Evolutionary conservation across 257 asterid genomes (phyloP).

Genomic region (Solanum infundibuliforme): DNA sequence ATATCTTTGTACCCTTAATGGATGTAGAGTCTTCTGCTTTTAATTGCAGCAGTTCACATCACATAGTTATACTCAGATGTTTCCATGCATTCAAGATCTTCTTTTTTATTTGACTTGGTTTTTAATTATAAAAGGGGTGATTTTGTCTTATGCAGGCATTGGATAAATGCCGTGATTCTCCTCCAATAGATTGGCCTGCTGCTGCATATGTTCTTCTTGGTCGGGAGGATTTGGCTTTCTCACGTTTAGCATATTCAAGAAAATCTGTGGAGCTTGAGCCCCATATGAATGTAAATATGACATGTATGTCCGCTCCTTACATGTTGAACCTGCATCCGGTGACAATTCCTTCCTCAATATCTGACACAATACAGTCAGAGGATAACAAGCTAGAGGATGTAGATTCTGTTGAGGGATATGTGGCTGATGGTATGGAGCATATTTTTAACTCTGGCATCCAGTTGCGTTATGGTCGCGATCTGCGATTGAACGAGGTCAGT

Average conservation of each 20-base stretch:
- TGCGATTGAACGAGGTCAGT: conserved; percentile 88
- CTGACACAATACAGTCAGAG: conserved; percentile 68
- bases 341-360: conserved; percentile 74
- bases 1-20: background rate
- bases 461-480: conserved; percentile 89
- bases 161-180: conserved; percentile 91
- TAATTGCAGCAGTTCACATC: background rate
- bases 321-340: conserved; percentile 82
- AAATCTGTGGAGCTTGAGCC: conserved; percentile 44
- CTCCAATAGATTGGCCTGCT: conserved; percentile 91
- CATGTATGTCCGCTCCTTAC: conserved; percentile 76
- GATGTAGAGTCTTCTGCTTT: background rate
- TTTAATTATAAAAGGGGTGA: background rate
- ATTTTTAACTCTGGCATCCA: conserved; percentile 80
- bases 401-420: conserved; percentile 66
- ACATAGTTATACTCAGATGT: background rate
- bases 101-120: background rate
- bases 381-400: conserved; percentile 54
- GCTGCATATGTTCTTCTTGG: conserved; percentile 95
- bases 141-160: conserved; percentile 46
- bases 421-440: conserved; percentile 91
- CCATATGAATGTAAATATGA: conserved; percentile 45
- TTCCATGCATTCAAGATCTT: background rate
- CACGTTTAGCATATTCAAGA: conserved; percentile 41
- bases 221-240: conserved; percentile 89